Conservation (phyloP, 1,139 yeast species). For the Kodamaea suecica region DNA sequence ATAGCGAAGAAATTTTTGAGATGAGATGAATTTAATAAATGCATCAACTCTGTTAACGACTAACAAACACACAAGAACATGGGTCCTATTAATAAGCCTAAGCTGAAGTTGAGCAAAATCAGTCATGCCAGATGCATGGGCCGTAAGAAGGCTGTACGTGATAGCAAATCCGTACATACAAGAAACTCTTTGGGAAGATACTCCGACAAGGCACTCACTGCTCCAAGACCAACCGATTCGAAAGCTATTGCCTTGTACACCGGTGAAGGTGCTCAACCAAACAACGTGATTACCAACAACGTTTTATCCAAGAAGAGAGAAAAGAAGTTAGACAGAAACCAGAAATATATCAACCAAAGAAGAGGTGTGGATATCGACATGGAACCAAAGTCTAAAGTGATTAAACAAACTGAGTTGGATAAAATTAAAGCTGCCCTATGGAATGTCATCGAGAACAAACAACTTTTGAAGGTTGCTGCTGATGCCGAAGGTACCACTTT, state of each 20-base stretch:
- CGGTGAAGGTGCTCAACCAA: slow-evolving; percentile 32
- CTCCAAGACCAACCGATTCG: slow-evolving; percentile 50
- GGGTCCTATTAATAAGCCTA: slow-evolving; percentile 84
- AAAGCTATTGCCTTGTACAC: slow-evolving; percentile 64
- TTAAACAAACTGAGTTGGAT: slow-evolving; percentile 35
- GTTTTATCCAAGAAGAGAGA: slow-evolving; percentile 78
- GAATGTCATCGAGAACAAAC: slow-evolving; percentile 60
- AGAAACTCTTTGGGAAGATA: slow-evolving; percentile 45
- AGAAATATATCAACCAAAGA: slow-evolving; percentile 63
- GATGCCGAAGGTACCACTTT: slow-evolving; percentile 78
- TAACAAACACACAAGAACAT: slow-evolving; percentile 37
- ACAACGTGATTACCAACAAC: slow-evolving; percentile 51
- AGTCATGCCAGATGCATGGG: slow-evolving; percentile 54
- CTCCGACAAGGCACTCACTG: slow-evolving; percentile 26
- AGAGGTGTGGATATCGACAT: slow-evolving; percentile 50
- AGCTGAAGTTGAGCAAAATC: slow-evolving; percentile 54
- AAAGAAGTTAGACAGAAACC: slow-evolving; percentile 76
- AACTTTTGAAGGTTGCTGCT: slow-evolving; percentile 38
- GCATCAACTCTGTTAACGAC: too few relatives aligned
- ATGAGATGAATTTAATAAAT: slow-evolving; percentile 8
- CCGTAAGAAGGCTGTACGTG: slow-evolving; percentile 56
- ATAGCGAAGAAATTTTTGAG: too few relatives aligned
- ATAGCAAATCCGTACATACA: slow-evolving; percentile 36
- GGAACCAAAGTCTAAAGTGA: slow-evolving; percentile 32
- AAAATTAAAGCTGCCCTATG: slow-evolving; percentile 66